Conservation (phyloP, 148 eudicot species). For the Rheum nobile region DNA sequence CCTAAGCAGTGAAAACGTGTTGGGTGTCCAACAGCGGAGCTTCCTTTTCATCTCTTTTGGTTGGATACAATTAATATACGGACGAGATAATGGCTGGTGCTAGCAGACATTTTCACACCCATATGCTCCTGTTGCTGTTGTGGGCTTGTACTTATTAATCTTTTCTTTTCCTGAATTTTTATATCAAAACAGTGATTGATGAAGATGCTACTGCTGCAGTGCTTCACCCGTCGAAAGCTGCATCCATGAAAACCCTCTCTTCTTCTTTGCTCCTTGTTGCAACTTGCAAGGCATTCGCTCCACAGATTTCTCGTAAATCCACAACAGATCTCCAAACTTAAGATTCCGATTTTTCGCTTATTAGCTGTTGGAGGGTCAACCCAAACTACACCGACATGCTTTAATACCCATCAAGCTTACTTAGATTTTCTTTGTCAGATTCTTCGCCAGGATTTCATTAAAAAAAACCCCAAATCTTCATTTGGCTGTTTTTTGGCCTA, state of each 20-base stretch:
- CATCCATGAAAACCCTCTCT: neutral
- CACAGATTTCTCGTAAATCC: neutral
- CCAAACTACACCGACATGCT: neutral
- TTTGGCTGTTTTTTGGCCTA: slow-evolving; percentile 15
- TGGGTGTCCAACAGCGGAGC: too few species aligned
- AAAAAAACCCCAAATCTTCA: slow-evolving; percentile 6
- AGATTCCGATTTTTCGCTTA: neutral
- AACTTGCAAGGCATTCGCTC: neutral
- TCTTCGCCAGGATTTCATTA: slow-evolving; percentile 8
- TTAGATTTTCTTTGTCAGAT: slow-evolving; percentile 11
- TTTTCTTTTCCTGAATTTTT: neutral
- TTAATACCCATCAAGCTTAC: slow-evolving; percentile 2
- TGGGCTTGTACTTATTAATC: neutral
- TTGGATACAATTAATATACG: slow-evolving; percentile 12
- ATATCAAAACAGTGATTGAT: neutral
- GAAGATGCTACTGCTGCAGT: neutral
- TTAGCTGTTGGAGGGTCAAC: slow-evolving; percentile 5
- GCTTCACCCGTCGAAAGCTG: neutral
- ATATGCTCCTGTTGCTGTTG: slow-evolving; percentile 16
- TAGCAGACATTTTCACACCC: slow-evolving; percentile 17
- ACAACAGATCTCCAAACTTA: neutral
- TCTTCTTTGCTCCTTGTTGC: neutral
- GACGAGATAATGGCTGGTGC: slow-evolving; percentile 15
- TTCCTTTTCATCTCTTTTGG: slow-evolving; percentile 4
- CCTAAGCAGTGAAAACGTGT: too few species aligned